Evolutionary conservation across 208 protist genomes (phyloP).

Genomic region (Acanthamoeba royreba): DNA sequence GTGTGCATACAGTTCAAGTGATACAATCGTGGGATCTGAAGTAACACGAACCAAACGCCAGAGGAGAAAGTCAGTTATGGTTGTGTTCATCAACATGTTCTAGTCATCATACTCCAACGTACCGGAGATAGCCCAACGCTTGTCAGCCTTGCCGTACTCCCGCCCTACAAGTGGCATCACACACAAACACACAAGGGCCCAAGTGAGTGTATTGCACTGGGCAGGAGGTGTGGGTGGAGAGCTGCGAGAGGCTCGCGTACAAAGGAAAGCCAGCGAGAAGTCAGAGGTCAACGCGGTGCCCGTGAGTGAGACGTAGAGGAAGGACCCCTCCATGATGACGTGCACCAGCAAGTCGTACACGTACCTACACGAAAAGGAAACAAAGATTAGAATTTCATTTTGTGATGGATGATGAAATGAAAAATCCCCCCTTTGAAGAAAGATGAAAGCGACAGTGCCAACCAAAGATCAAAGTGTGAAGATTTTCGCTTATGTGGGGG

Average conservation of each 20-base stretch:
- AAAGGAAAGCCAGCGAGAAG: conserved; percentile 42
- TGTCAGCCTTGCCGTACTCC: conserved; percentile 43
- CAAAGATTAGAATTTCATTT: no score
- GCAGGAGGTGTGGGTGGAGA: neutral
- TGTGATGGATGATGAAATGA: no score
- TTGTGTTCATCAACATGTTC: no score
- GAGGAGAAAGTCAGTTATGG: neutral
- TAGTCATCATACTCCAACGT: no score
- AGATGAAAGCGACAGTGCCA: neutral
- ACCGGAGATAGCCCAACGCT: conserved; percentile 33
- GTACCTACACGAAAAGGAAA: neutral
- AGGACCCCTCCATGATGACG: conserved; percentile 37
- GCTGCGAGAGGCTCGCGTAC: neutral
- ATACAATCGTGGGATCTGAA: conserved; percentile 26
- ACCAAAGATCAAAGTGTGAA: neutral
- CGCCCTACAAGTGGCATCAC: neutral
- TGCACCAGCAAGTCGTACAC: conserved; percentile 39
- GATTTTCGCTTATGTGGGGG: no score
- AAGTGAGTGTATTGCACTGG: no score
- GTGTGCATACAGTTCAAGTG: neutral
- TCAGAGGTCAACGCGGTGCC: conserved; percentile 35
- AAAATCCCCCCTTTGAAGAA: no score
- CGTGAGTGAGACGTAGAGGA: conserved; percentile 19
- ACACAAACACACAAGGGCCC: no score
- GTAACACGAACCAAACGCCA: neutral